Conservation (phyloP, 108 stramenopile species). For the Hondaea fermentalgiana region DNA sequence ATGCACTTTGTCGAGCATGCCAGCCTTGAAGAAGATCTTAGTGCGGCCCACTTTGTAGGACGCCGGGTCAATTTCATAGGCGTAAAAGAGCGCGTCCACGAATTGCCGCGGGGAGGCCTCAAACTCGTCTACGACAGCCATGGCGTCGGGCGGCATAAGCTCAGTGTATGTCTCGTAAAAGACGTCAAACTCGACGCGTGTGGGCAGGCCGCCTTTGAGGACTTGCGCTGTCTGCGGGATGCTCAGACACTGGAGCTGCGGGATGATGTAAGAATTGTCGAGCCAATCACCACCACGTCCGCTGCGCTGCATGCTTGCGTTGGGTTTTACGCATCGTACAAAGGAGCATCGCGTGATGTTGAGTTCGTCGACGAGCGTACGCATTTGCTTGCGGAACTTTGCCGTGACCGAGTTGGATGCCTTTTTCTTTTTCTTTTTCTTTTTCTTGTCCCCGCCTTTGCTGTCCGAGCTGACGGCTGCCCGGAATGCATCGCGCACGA, state of each 20-base stretch:
- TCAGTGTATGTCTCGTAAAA: not conserved
- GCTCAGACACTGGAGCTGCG: not conserved
- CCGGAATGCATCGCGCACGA: constrained; percentile 38
- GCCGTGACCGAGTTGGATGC: constrained; percentile 30
- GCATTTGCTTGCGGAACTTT: constrained; percentile 77
- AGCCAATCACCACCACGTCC: not conserved
- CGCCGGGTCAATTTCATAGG: not conserved
- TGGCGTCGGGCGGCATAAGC: not conserved
- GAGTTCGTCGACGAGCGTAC: constrained; percentile 68
- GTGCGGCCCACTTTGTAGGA: constrained; percentile 71
- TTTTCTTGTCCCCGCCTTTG: not conserved
- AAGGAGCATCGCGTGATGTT: constrained; percentile 89
- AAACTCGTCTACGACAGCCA: not conserved
- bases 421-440: not conserved
- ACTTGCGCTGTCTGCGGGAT: not conserved
- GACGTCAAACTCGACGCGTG: not conserved
- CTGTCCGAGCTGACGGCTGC: not conserved
- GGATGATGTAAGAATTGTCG: not conserved
- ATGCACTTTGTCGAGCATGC: constrained; percentile 68
- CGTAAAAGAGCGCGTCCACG: not conserved
- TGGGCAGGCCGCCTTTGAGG: not conserved
- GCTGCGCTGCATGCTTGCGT: constrained; percentile 47
- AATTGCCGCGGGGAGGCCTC: not conserved
- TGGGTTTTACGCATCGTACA: constrained; percentile 97
- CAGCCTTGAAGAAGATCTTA: constrained; percentile 69